Conservation (phyloP, 129 eudicot species). For the Saposhnikovia divaricata region DNA sequence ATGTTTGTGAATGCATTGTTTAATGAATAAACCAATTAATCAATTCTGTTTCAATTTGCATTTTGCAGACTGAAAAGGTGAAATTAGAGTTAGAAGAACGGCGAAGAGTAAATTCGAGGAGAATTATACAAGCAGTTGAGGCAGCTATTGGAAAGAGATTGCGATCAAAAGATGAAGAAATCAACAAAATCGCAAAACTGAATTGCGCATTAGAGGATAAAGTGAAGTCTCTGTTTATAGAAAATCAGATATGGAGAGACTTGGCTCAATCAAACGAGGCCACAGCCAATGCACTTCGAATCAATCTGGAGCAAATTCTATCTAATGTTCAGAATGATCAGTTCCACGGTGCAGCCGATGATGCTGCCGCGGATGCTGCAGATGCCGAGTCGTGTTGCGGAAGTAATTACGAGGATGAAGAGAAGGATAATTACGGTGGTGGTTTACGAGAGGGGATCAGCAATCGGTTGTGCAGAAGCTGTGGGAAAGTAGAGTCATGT, state of each 20-base stretch:
- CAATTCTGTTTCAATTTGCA: neutral
- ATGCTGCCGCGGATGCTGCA: conserved; percentile 36
- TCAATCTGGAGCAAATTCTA: conserved; percentile 59
- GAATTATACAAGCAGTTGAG: conserved; percentile 54
- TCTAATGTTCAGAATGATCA: conserved; percentile 39
- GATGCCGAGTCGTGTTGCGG: conserved; percentile 85
- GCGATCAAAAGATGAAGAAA: conserved; percentile 62
- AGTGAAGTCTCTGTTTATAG: conserved; percentile 56
- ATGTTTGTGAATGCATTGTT: neutral
- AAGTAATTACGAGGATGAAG: conserved; percentile 40
- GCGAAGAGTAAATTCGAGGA: conserved; percentile 38
- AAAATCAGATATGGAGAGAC: conserved; percentile 86
- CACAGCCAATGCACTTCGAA: conserved; percentile 69
- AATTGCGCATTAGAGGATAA: conserved; percentile 65
- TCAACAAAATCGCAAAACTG: conserved; percentile 49
- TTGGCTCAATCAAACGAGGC: conserved; percentile 89
- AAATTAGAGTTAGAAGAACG: conserved; percentile 57
- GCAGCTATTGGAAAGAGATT: conserved; percentile 43
- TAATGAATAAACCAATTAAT: neutral
- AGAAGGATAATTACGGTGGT: neutral
- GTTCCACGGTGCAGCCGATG: conserved; percentile 15
- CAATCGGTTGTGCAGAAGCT: conserved; percentile 51
- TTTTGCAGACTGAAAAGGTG: conserved; percentile 55
- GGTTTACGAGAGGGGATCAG: neutral
- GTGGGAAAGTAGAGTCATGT: conserved; percentile 61